These are phyloP conservation scores for Trametopsis cervina DNA, from an alignment of 768 basidiomycete genomes.

Conservation along the genomic window DNA sequence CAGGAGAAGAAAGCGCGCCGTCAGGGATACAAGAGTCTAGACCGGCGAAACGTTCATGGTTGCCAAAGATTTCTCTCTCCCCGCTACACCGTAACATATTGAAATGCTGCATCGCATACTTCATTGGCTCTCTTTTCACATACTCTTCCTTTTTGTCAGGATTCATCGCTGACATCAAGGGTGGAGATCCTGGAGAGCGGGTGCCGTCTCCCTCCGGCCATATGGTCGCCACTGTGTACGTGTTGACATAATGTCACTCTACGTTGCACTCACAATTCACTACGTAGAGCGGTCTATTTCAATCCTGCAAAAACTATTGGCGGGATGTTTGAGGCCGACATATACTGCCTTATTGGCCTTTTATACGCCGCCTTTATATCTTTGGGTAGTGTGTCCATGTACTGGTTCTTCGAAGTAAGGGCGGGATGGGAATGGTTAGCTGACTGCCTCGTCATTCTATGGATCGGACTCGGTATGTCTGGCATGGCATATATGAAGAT, in stretches of 20 bases:
- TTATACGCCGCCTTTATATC: constrained; percentile 69
- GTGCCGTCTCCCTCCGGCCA: constrained; percentile 77
- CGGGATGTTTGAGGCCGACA: constrained; percentile 86
- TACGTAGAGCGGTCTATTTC: constrained; percentile 69
- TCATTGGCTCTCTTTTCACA: constrained; percentile 88
- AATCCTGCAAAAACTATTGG: constrained; percentile 93
- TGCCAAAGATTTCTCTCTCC: constrained; percentile 32
- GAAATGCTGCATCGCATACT: constrained; percentile 90
- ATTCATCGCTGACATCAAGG: constrained; percentile 55
- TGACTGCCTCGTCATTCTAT: constrained; percentile 65
- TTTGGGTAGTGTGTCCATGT: constrained; percentile 67
- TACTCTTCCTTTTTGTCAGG: constrained; percentile 72
- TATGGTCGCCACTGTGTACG: constrained; percentile 90
- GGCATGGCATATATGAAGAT: constrained; percentile 86
- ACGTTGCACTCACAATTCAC: not conserved
- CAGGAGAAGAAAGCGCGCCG: not conserved
- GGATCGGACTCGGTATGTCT: constrained; percentile 82
- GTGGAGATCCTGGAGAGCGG: constrained; percentile 37
- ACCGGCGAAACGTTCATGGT: not conserved
- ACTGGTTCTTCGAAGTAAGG: constrained; percentile 69
- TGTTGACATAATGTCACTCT: constrained; percentile 6
- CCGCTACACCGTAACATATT: constrained; percentile 63
- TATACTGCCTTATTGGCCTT: constrained; percentile 68
- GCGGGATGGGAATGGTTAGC: constrained; percentile 71
- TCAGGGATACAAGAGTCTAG: not conserved